phyloP scores from a whole-genome alignment of 2,329 filamentous ascomycete genomes.

The Fusarium papillatum region DNA sequence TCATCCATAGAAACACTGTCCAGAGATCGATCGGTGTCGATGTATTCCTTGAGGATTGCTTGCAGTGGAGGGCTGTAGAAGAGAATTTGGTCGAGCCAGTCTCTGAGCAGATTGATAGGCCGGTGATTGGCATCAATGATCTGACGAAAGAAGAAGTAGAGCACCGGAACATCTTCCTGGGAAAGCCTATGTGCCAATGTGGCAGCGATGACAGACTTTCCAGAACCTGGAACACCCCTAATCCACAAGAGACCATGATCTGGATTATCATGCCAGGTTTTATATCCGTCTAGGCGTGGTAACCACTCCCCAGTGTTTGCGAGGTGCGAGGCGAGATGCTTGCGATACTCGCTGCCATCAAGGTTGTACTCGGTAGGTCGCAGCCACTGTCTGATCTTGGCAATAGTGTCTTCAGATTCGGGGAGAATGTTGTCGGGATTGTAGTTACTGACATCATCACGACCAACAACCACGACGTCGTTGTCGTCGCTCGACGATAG shows the following conservation, averaged over 20 bases:
- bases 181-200: conserved; percentile 37
- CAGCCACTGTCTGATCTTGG: conserved; percentile 34
- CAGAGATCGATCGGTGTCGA: conserved; percentile 9
- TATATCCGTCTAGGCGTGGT: conserved; percentile 7
- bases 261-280: conserved; percentile 15
- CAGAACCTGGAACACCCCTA: conserved; percentile 54
- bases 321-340: conserved; percentile 29
- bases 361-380: conserved; percentile 32
- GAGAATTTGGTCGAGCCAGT: conserved; percentile 53
- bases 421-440: conserved; percentile 50
- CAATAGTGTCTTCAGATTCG: conserved; percentile 39
- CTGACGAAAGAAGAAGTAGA: conserved; percentile 57
- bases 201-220: conserved; percentile 53
- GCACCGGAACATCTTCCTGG: conserved; percentile 42
- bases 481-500: conserved; percentile 13
- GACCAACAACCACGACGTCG: conserved; percentile 22
- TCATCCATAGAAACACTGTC: conserved; percentile 30
- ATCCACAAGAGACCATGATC: conserved; percentile 39
- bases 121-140: conserved; percentile 54
- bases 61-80: conserved; percentile 48
- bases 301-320: conserved; percentile 33
- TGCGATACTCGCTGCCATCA: conserved; percentile 35
- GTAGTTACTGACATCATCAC: conserved; percentile 46
- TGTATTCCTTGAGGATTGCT: conserved; percentile 32
- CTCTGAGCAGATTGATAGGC: conserved; percentile 47